Percentiles rank a stretch among this genome's conserved stretches.
Conservation (phyloP, 202 grass and related monocot species). For the Cymbopogon flexuosus region DNA sequence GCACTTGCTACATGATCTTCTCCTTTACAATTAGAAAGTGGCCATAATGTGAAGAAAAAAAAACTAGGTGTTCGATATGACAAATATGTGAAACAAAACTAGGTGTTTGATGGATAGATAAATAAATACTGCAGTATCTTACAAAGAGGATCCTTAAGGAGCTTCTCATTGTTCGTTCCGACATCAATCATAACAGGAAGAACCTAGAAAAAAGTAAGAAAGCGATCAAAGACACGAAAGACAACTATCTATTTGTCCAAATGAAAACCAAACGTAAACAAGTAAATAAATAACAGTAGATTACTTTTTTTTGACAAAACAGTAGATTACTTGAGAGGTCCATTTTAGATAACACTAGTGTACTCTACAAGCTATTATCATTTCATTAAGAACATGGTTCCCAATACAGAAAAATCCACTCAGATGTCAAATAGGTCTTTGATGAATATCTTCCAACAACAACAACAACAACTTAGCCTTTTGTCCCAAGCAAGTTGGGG, state of each 20-base stretch:
- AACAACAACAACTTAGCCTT: too few species aligned
- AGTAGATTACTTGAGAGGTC: conserved; percentile 1
- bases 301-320: not conserved
- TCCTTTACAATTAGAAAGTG: not conserved
- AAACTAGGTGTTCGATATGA: not conserved
- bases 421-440: conserved; percentile 13
- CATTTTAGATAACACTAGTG: not conserved
- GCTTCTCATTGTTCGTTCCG: conserved; percentile 93
- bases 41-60: not conserved
- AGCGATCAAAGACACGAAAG: not conserved
- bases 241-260: conserved; percentile 3
- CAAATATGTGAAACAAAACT: not conserved
- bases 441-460: not conserved
- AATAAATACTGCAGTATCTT: conserved; percentile 37
- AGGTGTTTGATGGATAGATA: not conserved
- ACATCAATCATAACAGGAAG: conserved; percentile 99
- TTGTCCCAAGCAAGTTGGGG: too few species aligned
- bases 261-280: not conserved
- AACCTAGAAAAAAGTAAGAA: conserved; percentile 52
- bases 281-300: not conserved
- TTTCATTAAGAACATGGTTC: conserved; percentile 10
- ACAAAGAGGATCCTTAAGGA: conserved; percentile 90
- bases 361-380: not conserved
- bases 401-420: not conserved
- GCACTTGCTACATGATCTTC: not conserved